Evolutionary conservation across 257 asterid genomes (phyloP).

Genomic region (Datura wrightii): DNA sequence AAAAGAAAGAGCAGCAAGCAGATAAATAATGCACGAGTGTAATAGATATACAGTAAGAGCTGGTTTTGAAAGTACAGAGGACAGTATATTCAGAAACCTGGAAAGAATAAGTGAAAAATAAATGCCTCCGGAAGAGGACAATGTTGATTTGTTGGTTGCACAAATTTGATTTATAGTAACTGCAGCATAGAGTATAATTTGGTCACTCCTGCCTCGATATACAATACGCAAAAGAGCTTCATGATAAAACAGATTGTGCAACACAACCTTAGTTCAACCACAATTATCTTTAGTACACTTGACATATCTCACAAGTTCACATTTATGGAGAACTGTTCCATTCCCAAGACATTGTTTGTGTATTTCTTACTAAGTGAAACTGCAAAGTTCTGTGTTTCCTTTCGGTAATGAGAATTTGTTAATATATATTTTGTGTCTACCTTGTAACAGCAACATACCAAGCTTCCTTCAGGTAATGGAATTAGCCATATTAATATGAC

Average conservation of each 20-base stretch:
- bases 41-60: background rate
- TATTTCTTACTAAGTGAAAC: background rate
- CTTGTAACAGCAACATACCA: background rate
- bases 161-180: background rate
- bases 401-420: background rate
- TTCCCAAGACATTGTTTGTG: constrained; percentile 1
- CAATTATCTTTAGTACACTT: constrained; percentile 4
- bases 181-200: background rate
- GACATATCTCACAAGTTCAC: background rate
- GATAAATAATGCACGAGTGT: background rate
- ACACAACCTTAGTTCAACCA: background rate
- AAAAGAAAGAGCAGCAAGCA: background rate
- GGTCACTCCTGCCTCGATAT: background rate
- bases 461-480: background rate
- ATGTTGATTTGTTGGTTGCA: background rate
- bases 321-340: background rate
- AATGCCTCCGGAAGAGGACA: background rate
- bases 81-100: background rate
- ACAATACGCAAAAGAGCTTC: constrained; percentile 15
- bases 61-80: constrained; percentile 1
- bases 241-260: constrained; percentile 5
- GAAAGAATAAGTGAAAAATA: background rate
- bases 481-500: background rate
- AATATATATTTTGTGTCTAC: background rate
- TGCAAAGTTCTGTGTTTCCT: background rate